Percentiles rank a stretch among this genome's conserved stretches.
Conservation (phyloP, 2,329 filamentous ascomycete species). For the Sporothrix brasiliensis region DNA sequence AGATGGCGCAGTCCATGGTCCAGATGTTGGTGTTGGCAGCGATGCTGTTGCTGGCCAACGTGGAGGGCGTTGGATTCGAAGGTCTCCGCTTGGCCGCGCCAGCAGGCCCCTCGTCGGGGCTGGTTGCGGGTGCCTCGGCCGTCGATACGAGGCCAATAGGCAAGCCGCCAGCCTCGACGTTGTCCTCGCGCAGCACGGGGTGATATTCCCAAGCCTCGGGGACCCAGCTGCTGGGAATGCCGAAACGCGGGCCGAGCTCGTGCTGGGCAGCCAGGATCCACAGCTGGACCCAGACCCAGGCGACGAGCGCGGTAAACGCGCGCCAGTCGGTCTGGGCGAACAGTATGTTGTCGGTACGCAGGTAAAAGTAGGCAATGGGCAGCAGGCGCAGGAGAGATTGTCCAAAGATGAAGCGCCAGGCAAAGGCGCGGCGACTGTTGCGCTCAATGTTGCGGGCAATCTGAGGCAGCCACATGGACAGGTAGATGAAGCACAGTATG, state of each 20-base stretch:
- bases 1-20: conserved; percentile 90
- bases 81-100: neutral
- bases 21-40: conserved; percentile 44
- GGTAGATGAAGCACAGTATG: conserved; percentile 69
- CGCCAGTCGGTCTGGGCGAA: conserved; percentile 70
- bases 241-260: conserved; percentile 84
- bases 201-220: conserved; percentile 94
- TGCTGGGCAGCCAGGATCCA: conserved; percentile 79
- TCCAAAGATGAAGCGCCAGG: conserved; percentile 86
- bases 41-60: conserved; percentile 26
- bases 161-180: conserved; percentile 74
- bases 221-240: conserved; percentile 69
- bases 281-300: conserved; percentile 88
- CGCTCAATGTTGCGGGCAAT: conserved; percentile 87
- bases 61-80: neutral
- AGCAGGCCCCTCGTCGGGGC: conserved; percentile 28
- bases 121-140: conserved; percentile 35
- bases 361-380: conserved; percentile 85
- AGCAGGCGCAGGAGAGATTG: conserved; percentile 77
- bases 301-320: conserved; percentile 65
- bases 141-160: conserved; percentile 67
- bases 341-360: conserved; percentile 75
- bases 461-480: conserved; percentile 91
- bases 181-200: conserved; percentile 81
- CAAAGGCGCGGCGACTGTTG: conserved; percentile 88